A percentile compares a stretch with the other conserved stretches of the same genome.
These are phyloP conservation scores for Mimosa bimucronata DNA, from an alignment of 306 rosid species.

Conservation along the genomic window DNA sequence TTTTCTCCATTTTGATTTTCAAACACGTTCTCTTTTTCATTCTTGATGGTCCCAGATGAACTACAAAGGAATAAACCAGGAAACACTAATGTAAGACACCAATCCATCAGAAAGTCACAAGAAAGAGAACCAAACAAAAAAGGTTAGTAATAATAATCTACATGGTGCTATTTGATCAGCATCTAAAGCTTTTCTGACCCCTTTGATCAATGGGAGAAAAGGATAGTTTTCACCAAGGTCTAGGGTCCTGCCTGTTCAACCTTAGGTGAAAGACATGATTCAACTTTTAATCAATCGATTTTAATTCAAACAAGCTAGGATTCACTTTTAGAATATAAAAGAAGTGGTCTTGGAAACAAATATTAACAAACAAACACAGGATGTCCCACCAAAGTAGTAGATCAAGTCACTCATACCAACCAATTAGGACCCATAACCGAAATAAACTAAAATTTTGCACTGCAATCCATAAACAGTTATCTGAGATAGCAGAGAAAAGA, in stretches of 20 bases:
- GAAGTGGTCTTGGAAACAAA: conserved; percentile 27
- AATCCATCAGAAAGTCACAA: conserved; percentile 6
- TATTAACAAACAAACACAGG: neutral
- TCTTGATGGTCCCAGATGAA: conserved; percentile 50
- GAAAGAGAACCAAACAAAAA: neutral
- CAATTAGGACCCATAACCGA: conserved; percentile 15
- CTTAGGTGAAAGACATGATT: conserved; percentile 19
- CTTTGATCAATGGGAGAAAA: conserved; percentile 35
- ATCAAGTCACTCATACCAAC: conserved; percentile 26
- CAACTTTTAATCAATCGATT: conserved; percentile 33
- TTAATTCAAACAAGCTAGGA: conserved; percentile 33
- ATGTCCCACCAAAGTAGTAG: conserved; percentile 37
- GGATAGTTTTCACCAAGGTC: conserved; percentile 24
- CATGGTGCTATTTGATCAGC: conserved; percentile 39
- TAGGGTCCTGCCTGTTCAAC: conserved; percentile 36
- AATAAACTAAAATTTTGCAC: neutral
- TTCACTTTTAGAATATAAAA: conserved; percentile 32
- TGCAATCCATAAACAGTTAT: neutral
- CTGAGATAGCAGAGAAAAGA: neutral
- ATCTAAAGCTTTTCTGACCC: conserved; percentile 37
- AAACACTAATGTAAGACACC: conserved; percentile 25
- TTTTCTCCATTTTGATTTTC: conserved; percentile 43
- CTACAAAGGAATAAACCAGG: conserved; percentile 36
- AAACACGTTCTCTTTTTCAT: conserved; percentile 47
- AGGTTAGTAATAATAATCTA: conserved; percentile 36